Evolutionary conservation across 2,329 filamentous ascomycete genomes (phyloP), one percentile per base, ranked within the genome.

Genomic region (Grosmannia clavigera): DNA sequence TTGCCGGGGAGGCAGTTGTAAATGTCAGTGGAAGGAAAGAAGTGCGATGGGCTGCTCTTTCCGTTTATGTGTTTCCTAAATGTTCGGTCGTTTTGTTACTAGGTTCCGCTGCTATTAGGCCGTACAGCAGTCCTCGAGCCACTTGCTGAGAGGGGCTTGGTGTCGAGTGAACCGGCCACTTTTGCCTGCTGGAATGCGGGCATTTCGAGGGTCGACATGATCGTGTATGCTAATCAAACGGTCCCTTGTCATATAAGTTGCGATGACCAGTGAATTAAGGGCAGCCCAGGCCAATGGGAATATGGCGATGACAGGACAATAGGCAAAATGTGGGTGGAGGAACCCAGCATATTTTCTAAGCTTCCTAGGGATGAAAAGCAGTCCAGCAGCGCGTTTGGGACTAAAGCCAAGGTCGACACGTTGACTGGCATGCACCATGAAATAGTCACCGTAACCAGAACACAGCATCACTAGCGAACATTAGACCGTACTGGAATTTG

Each of bases 1-100:
- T 60, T 60, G 58, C 58, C 53, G 14, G 29, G 58, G 58, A 9
- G 43, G 58, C 58, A 11, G 53, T 46, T 35, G 50, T 29, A n/a
- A 58, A 53, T 22, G 48, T 43, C 9, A 33, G 25, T 25, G 25
- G 33, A 16, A 57, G 54, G 54, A 43, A 57, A 29, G 25, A 53
- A n/a, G 27, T 12, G 35, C 11, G 29, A 31, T 22, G 54, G 54
- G 12, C 33, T 55, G 59, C 54, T 60, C 59, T 57, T 60, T 43
- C 59, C 59, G 33, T 60, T 60, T 60, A 33, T 48, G 43, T 19
- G 51, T n/a, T 46, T 46, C 40, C 43, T n/a, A 19, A 19, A n/a
- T 46, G 43, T n/a, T 46, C 43, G 43, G 43, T n/a, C 43, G 43
- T 19, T 46, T 14, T 43, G 16, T 14, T 46, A 46, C 7, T n/a